phyloP scores from a whole-genome alignment of 75 land plant species.

The Adiantum capillusveneris region DNA sequence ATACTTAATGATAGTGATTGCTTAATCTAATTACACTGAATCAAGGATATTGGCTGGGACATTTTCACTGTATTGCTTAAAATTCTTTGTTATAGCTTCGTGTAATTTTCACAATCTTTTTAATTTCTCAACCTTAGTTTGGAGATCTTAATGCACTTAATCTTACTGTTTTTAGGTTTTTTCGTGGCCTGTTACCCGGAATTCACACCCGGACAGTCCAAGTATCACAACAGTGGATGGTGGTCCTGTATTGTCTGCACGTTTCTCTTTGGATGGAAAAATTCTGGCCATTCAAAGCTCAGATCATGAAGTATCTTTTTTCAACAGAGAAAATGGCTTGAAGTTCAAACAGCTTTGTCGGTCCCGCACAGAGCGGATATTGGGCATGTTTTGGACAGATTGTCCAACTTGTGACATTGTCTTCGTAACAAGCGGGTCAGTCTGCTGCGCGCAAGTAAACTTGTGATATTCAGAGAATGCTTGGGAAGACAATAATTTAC shows the following conservation, averaged over 20 bases:
- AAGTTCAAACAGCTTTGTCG: constrained; percentile 54
- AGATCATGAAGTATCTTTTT: constrained; percentile 56
- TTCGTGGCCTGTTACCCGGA: constrained; percentile 66
- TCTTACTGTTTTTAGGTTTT: too few relatives aligned
- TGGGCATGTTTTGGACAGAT: constrained; percentile 98
- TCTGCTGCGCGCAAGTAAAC: not conserved
- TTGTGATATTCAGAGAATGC: too few relatives aligned
- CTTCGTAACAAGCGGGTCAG: constrained; percentile 74
- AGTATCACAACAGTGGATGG: constrained; percentile 48
- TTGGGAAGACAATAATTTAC: too few relatives aligned
- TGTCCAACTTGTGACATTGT: constrained; percentile 86
- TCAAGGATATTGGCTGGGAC: too few relatives aligned
- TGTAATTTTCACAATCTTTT: too few relatives aligned
- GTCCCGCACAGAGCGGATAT: constrained; percentile 63
- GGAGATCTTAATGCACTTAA: too few relatives aligned
- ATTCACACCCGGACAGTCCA: constrained; percentile 35
- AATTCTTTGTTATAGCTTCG: too few relatives aligned
- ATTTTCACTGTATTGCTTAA: too few relatives aligned
- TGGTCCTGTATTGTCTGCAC: constrained; percentile 61
- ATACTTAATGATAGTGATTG: too few relatives aligned
- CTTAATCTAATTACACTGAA: too few relatives aligned
- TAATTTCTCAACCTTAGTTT: too few relatives aligned
- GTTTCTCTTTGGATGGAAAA: constrained; percentile 76
- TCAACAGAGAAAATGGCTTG: constrained; percentile 57
- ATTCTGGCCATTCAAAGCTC: constrained; percentile 80